phyloP scores from a whole-genome alignment of 192 early-diverging fungal genomes.

The Mortierella claussenii region DNA sequence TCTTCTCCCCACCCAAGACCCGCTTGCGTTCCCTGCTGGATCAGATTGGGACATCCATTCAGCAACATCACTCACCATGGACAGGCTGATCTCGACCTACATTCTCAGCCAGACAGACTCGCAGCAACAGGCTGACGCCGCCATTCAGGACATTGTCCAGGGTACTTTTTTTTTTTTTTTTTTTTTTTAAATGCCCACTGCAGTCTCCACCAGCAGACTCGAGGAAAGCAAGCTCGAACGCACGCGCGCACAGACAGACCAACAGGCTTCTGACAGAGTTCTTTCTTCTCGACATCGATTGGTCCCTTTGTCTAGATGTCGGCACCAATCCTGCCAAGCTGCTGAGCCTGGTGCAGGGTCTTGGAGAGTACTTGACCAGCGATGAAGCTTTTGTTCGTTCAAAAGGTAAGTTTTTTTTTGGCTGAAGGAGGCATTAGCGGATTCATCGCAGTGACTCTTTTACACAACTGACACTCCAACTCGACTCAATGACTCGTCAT shows the following conservation, averaged over 20 bases:
- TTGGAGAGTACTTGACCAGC: constrained; percentile 81
- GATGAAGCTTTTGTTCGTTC: constrained; percentile 88
- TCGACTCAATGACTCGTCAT: neutral
- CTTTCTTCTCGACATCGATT: too few species aligned
- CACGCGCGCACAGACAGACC: too few species aligned
- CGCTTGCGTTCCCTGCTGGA: neutral
- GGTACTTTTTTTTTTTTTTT: too few species aligned
- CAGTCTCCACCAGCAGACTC: too few species aligned
- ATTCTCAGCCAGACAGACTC: constrained; percentile 53
- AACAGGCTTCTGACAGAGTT: too few species aligned
- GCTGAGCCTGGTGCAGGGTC: constrained; percentile 80
- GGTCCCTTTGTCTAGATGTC: constrained; percentile 21
- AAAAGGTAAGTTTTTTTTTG: constrained; percentile 82
- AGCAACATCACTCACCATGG: constrained; percentile 22
- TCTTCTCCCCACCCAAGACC: too few species aligned
- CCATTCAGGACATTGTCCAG: constrained; percentile 52
- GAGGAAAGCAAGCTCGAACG: too few species aligned
- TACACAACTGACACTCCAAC: neutral
- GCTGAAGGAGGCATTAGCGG: too few species aligned
- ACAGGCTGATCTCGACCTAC: constrained; percentile 54
- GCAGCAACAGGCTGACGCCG: constrained; percentile 51
- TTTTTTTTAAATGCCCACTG: too few species aligned
- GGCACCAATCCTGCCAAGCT: constrained; percentile 67
- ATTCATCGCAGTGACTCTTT: too few species aligned
- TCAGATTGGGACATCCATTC: constrained; percentile 4